Evolutionary conservation across 495 filamentous ascomycete genomes (phyloP), one percentile per base, ranked within the genome.

Genomic region (Talaromyces stipitatus): DNA sequence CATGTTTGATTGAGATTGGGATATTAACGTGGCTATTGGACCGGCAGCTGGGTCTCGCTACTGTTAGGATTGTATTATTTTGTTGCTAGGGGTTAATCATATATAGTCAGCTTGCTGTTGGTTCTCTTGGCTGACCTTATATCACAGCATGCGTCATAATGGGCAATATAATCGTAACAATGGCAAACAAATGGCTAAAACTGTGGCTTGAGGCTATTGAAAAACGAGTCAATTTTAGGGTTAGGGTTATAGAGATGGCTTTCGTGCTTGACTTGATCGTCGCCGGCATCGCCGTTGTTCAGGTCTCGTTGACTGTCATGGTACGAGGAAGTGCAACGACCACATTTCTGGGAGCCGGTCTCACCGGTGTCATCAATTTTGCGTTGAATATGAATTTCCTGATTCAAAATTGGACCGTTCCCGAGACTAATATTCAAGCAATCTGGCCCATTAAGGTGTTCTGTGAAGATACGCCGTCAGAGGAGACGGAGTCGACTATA

Each of bases 181-280:
- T 41, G 36, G 36, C 36, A 1, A 41, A 18, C 36, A 41, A 41
- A 41, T 41, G 36, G 36, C 36, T 41, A 5, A 41, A 41, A 18
- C 6, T 41, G 2, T 41, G 36, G n/a, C n/a, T 41, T 1, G 6
- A 10, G 6, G 36, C 36, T 2, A 41, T 41, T 2, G 36, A 41
- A 10, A 20, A 41, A 10, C 36, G 36, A 7, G 36, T 41, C 5
- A 41, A 18, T 18, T 41, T 41, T 41, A 41, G n/a, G n/a, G 18
- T 16, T 8, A 14, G 36, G 5, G 9, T 41, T 20, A 16, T 41
- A 36, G 16, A 8, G 32, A 16, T 92, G 62, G 77, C 73, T 18
- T 77, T 86, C 66, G 77, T 85, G 10, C 80, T 90, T 73, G 67
- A 82, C 9, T 57, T 86, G 1, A 69, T 90, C 1, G 71, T 78